Percentiles rank a stretch among this genome's conserved stretches.
Evolutionary conservation across 176 grass and related monocot species (phyloP).

Genomic region (Oryza officinalis): DNA sequence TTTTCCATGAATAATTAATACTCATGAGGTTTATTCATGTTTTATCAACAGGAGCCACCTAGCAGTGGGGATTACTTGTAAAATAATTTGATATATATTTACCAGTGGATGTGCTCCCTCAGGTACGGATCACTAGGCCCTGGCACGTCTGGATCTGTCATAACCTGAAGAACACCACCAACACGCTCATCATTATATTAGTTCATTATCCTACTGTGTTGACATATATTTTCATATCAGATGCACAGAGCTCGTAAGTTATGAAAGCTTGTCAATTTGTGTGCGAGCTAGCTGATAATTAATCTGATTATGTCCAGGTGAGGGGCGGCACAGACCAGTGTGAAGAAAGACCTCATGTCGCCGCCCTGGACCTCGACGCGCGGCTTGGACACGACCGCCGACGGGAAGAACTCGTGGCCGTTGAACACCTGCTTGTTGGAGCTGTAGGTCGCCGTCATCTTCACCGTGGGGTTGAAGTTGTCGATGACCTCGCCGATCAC

Average conservation of each 20-base stretch:
- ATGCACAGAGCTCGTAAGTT: background rate
- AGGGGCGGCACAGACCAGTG: constrained; percentile 55
- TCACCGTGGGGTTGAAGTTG: constrained; percentile 73
- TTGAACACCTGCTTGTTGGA: constrained; percentile 87
- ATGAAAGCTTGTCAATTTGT: background rate
- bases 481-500: constrained; percentile 98
- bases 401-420: constrained; percentile 90
- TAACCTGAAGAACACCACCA: constrained; percentile 52
- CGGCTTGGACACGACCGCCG: constrained; percentile 60
- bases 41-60: background rate
- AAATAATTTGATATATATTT: background rate
- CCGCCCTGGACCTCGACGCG: constrained; percentile 80
- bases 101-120: constrained; percentile 93
- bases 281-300: background rate
- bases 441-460: constrained; percentile 77
- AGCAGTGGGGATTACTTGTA: background rate
- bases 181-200: background rate
- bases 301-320: background rate
- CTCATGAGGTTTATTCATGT: background rate
- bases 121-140: constrained; percentile 93
- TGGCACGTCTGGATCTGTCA: constrained; percentile 96
- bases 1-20: background rate
- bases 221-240: no score
- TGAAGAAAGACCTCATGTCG: constrained; percentile 91
- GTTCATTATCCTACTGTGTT: background rate